Evolutionary conservation across 805 yeast genomes (phyloP).

Genomic region (Vanderwaltozyma yarrowii): DNA sequence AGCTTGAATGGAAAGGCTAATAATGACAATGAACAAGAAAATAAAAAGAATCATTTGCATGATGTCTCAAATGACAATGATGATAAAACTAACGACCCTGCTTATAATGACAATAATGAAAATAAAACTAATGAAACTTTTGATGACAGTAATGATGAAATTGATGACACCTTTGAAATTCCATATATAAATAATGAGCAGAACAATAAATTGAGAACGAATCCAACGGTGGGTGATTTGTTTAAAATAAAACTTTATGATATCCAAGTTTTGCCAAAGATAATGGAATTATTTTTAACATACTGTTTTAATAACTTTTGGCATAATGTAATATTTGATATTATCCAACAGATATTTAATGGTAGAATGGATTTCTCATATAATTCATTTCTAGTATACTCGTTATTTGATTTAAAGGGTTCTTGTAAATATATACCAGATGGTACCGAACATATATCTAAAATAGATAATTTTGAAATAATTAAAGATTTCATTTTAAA

Average conservation of each 20-base stretch:
- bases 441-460: not conserved
- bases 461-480: conserved; percentile 49
- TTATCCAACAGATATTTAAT: conserved; percentile 85
- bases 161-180: conserved; percentile 27
- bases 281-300: conserved; percentile 61
- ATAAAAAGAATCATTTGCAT: not conserved
- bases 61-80: not conserved
- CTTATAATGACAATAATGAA: not conserved
- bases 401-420: conserved; percentile 15
- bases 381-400: conserved; percentile 55
- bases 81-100: not conserved
- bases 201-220: conserved; percentile 33
- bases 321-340: conserved; percentile 93
- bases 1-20: not conserved
- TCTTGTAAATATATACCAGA: conserved; percentile 5
- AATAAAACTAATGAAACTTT: conserved; percentile 7
- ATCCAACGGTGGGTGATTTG: conserved; percentile 75
- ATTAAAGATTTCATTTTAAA: conserved; percentile 48
- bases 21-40: not conserved
- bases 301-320: conserved; percentile 95
- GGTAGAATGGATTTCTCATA: conserved; percentile 78
- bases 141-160: conserved; percentile 9
- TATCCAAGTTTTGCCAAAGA: conserved; percentile 52
- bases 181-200: conserved; percentile 31
- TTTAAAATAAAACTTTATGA: conserved; percentile 76